Base-by-base conservation (phyloP, 345 rosid genomes). In the Eutrema japonicum region DNA sequence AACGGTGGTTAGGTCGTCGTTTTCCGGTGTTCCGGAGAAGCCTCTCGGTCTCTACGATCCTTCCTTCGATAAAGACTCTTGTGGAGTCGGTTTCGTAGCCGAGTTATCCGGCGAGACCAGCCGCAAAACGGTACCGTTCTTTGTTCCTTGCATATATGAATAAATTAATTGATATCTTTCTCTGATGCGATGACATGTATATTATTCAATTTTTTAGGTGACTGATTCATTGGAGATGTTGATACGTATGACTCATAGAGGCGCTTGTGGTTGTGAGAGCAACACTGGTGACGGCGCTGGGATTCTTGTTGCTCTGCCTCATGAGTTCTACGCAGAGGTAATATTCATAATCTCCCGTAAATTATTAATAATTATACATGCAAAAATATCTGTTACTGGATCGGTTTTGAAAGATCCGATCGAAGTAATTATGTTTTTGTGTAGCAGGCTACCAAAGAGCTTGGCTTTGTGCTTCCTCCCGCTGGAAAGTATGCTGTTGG, bases 251-350 rank as follows among this genome's bases (percentile, higher is more conserved):
- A 1, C 95, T 26, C 99, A 96, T 64, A 86, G 99, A 77, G 99
- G 99, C 7, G 99, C 99, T 59, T 96, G 99, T 77, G 99, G 99
- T 1, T 96, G 99, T 64, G 99, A 96, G 72, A 75, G 92, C 35
- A 96, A 96, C 73, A 96, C 99, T 11, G 99, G 99, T 4, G 99
- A 96, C 49, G 99, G 99, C 33, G 99, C 99, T 73, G 99, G 99
- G 10, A 88, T 96, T 79, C 95, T 96, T 14, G 94, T 92, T 14
- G 94, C 88, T 36, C 84, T 90, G 48, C 97, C 99, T 70, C 98
- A 92, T 48, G 83, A 81, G 10, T 96, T 89, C 82, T 96, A 81
- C 66, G 81, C 80, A 52, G 83, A 92, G 92, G 99, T 83, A 52
- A 54, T 47, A 62, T 56, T 7, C 9, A 14, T 45, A 46, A 14